phyloP scores from a whole-genome alignment of 345 rosid species.

The Melaleuca quinquenervia region DNA sequence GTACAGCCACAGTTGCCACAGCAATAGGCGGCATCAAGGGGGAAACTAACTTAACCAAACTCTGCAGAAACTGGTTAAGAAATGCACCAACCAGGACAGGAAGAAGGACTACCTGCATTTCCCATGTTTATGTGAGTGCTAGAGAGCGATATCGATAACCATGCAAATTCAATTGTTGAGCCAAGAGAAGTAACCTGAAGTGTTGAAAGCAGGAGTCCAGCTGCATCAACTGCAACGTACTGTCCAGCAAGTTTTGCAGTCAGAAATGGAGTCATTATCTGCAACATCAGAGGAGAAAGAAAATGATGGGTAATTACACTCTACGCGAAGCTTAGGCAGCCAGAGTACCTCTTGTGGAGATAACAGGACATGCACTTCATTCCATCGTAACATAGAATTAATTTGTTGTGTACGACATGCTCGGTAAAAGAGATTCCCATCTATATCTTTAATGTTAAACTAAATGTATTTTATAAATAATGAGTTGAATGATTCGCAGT shows the following conservation, averaged over 20 bases:
- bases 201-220: constrained; percentile 57
- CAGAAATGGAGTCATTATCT: constrained; percentile 88
- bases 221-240: constrained; percentile 77
- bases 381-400: not conserved
- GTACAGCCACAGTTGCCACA: constrained; percentile 69
- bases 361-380: not conserved
- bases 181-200: constrained; percentile 41
- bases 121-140: not conserved
- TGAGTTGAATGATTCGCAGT: not conserved
- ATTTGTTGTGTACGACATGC: not conserved
- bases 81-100: constrained; percentile 81
- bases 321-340: not conserved
- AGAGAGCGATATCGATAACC: not conserved
- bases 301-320: not conserved
- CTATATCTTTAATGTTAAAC: not conserved
- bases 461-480: not conserved
- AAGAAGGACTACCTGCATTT: constrained; percentile 69
- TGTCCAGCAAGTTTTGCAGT: constrained; percentile 83
- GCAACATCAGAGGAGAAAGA: constrained; percentile 6
- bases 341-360: not conserved
- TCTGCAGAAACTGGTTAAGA: constrained; percentile 64
- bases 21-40: constrained; percentile 82
- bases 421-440: not conserved
- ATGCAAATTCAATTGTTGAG: not conserved
- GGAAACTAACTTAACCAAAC: constrained; percentile 60